These are phyloP conservation scores for Cudoniella acicularis DNA, from an alignment of 495 filamentous ascomycete species.

Conservation along the genomic window DNA sequence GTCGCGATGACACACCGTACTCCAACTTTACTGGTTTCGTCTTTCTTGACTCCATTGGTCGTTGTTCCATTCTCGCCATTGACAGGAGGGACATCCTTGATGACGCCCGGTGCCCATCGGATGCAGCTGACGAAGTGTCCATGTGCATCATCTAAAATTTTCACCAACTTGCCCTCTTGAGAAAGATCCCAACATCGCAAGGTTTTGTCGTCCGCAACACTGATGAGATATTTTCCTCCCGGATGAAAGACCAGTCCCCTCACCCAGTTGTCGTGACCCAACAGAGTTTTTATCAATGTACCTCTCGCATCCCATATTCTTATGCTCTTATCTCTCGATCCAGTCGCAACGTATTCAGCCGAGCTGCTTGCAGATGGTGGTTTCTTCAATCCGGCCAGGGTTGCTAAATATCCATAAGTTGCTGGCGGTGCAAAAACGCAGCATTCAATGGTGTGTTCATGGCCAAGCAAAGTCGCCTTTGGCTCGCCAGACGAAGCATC, in stretches of 20 bases:
- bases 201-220: slow-evolving; percentile 85
- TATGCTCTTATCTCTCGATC: slow-evolving; percentile 87
- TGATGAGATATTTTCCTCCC: slow-evolving; percentile 87
- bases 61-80: slow-evolving; percentile 46
- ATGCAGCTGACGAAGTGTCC: slow-evolving; percentile 85
- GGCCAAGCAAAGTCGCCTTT: slow-evolving; percentile 78
- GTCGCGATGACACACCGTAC: slow-evolving; percentile 62
- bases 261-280: slow-evolving; percentile 97
- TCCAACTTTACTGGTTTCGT: slow-evolving; percentile 26
- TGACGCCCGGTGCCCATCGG: slow-evolving; percentile 81
- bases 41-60: slow-evolving; percentile 50
- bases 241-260: slow-evolving; percentile 86
- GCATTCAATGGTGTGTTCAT: slow-evolving; percentile 89
- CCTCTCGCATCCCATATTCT: slow-evolving; percentile 86
- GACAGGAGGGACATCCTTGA: slow-evolving; percentile 47
- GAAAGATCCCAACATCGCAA: slow-evolving; percentile 91
- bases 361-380: slow-evolving; percentile 67
- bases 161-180: slow-evolving; percentile 88
- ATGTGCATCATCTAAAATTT: slow-evolving; percentile 74
- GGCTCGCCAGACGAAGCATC: slow-evolving; percentile 72
- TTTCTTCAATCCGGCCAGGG: slow-evolving; percentile 81
- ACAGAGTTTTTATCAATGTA: slow-evolving; percentile 78
- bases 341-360: slow-evolving; percentile 89
- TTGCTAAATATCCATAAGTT: slow-evolving; percentile 70
- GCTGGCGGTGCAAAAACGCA: slow-evolving; percentile 82